Evolutionary conservation across 2,329 filamentous ascomycete genomes (phyloP), one percentile per base, ranked within the genome.

Genomic region (Tolypocladium inflatum): DNA sequence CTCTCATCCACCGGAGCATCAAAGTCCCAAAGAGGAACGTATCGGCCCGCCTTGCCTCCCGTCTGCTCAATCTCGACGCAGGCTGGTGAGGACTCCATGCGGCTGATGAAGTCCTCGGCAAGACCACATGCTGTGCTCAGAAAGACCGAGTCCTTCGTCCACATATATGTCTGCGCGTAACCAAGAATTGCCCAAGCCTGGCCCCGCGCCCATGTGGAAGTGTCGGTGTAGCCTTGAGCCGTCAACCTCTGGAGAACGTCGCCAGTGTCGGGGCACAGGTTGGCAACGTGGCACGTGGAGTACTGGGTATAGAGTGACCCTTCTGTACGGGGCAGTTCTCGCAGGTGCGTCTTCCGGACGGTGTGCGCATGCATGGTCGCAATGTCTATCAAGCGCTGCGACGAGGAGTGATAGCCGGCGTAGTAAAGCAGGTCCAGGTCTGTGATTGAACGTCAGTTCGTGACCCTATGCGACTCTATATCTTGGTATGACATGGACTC

Each of bases 81-180:
- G 11, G 48, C 45, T 1, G 67, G 66, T 0, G 68, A 60, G 1
- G 59, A 63, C 26, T 69, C 65, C 3, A 81, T 64, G 0, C 75
- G 66, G 0, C 64, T 55, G 2, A 82, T 59, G 59, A 82, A 82
- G 58, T 80, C 79, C 54, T 79, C 70, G 1, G 78, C 75, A 19
- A 76, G 68, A 0, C 71, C 70, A 6, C 74, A 73, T 0, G 80
- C 73, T 0, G 77, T 76, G 0, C 72, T 60, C 0, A 80, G 65
- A 54, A 79, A 80, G 0, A 57, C 63, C 0, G 59, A 30, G 4
- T 77, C 8, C 30, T 33, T 33, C 30, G 30, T 33, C 30, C 30
- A 33, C 30, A 33, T 33, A 33, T 33, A 33, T 33, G 30, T 33
- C 30, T 33, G 30, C 8, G 30, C 30, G 30, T 33, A 33, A 33